These are phyloP conservation scores for Bruguiera parviflora DNA, from an alignment of 345 rosid genomes.

Conservation along the genomic window DNA sequence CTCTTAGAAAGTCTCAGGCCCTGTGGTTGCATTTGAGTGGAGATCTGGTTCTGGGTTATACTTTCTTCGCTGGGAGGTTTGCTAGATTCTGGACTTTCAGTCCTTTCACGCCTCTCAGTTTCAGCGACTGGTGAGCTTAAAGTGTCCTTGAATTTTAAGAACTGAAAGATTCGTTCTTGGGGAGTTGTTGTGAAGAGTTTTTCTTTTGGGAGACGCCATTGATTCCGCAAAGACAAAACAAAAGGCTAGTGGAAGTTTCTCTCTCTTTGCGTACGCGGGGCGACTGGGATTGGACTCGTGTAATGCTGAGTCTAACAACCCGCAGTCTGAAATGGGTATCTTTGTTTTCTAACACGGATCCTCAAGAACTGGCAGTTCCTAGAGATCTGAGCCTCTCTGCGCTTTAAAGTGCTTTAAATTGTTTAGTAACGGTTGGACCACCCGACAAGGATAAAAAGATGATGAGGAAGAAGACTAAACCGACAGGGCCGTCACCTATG, in stretches of 20 bases:
- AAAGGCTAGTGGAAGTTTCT: not conserved
- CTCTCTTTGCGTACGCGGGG: constrained; percentile 9
- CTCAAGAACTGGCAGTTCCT: constrained; percentile 10
- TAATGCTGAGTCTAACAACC: constrained; percentile 34
- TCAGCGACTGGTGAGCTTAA: not conserved
- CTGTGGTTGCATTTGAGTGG: constrained; percentile 5
- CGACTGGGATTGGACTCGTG: constrained; percentile 27
- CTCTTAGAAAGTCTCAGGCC: not conserved
- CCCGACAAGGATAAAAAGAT: constrained; percentile 31
- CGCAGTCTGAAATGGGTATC: constrained; percentile 38
- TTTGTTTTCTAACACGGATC: constrained; percentile 39
- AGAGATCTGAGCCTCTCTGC: constrained; percentile 37
- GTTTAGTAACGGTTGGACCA: constrained; percentile 4
- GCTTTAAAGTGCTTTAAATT: not conserved
- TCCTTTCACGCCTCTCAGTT: not conserved
- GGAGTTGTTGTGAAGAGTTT: not conserved
- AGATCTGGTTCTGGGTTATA: constrained; percentile 23
- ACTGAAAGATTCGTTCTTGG: constrained; percentile 12
- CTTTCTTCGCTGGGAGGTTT: constrained; percentile 14
- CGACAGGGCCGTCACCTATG: constrained; percentile 41
- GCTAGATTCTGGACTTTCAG: constrained; percentile 9
- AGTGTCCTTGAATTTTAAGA: constrained; percentile 14
- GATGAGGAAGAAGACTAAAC: constrained; percentile 73
- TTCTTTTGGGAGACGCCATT: constrained; percentile 10
- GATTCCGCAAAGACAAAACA: constrained; percentile 6